phyloP scores from a whole-genome alignment of 805 yeast species.

The Candida methanosorbosa region DNA sequence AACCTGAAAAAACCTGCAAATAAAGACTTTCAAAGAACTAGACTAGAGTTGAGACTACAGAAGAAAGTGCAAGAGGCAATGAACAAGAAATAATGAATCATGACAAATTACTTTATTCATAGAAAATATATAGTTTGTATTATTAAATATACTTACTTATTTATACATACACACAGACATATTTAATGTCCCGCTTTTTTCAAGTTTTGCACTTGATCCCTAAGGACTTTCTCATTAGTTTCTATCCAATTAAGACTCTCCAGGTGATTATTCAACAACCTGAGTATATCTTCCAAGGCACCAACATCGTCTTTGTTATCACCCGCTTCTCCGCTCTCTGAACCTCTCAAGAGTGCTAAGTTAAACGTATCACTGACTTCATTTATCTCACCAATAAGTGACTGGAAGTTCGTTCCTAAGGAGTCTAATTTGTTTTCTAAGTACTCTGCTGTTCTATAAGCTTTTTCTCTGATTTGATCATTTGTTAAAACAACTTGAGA shows the following conservation, averaged over 20 bases:
- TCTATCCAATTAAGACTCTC: conserved; percentile 88
- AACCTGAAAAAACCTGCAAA: no score
- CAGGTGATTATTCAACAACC: conserved; percentile 77
- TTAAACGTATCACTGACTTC: conserved; percentile 75
- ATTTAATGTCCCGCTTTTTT: conserved; percentile 5
- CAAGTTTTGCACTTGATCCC: conserved; percentile 48
- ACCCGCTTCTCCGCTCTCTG: conserved; percentile 9
- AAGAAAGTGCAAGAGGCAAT: conserved; percentile 32
- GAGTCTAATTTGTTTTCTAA: conserved; percentile 74
- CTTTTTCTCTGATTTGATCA: conserved; percentile 84
- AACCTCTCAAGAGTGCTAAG: conserved; percentile 36
- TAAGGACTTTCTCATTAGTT: conserved; percentile 57
- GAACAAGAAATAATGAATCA: conserved; percentile 13
- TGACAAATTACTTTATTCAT: neutral
- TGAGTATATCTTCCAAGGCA: conserved; percentile 62
- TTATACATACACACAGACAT: neutral
- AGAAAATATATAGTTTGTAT: neutral
- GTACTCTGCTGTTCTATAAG: conserved; percentile 79
- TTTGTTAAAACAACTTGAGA: conserved; percentile 35
- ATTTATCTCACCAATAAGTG: conserved; percentile 75
- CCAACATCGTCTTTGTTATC: conserved; percentile 21
- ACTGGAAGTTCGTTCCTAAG: conserved; percentile 66
- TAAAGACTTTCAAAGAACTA: conserved; percentile 30
- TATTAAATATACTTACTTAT: no score
- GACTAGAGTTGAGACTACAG: conserved; percentile 40